Percentiles rank a stretch among this genome's conserved stretches.
Conservation (phyloP, 139 green algal species). For the Chlamydomonas schloesseri region DNA sequence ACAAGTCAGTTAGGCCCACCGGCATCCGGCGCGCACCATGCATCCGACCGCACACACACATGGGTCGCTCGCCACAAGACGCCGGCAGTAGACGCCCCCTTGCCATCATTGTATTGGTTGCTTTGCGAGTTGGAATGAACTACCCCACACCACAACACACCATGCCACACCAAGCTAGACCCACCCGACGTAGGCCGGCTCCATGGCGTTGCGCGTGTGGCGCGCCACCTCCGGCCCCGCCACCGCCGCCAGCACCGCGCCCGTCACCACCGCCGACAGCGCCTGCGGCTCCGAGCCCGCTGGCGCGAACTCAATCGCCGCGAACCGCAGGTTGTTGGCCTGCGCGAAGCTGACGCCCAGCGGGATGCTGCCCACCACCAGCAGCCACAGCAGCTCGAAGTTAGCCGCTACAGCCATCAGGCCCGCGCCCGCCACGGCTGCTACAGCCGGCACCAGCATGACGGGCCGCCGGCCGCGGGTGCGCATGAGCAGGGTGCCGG, state of each 20-base stretch:
- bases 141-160: too few relatives aligned
- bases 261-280: slow-evolving; percentile 15
- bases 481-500: slow-evolving; percentile 1
- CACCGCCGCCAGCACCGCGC: background rate
- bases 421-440: background rate
- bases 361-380: slow-evolving; percentile 4
- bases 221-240: slow-evolving; percentile 13
- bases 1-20: too few relatives aligned
- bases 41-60: too few relatives aligned
- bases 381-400: background rate
- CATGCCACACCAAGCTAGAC: too few relatives aligned
- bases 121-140: too few relatives aligned
- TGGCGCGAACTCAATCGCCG: slow-evolving; percentile 1
- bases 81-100: too few relatives aligned
- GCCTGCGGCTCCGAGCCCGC: background rate
- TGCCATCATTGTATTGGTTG: too few relatives aligned
- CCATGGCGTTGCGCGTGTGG: slow-evolving; percentile 1
- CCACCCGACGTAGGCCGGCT: background rate
- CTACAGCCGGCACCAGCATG: background rate
- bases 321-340: slow-evolving; percentile 31
- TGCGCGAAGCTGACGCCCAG: slow-evolving; percentile 24
- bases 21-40: too few relatives aligned
- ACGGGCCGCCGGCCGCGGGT: background rate
- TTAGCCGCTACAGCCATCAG: background rate
- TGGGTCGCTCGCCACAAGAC: too few relatives aligned